Percentiles rank a stretch among this genome's conserved stretches.
phyloP scores from a whole-genome alignment of 2,329 filamentous ascomycete species.

The Nigrospora osmanthi region DNA sequence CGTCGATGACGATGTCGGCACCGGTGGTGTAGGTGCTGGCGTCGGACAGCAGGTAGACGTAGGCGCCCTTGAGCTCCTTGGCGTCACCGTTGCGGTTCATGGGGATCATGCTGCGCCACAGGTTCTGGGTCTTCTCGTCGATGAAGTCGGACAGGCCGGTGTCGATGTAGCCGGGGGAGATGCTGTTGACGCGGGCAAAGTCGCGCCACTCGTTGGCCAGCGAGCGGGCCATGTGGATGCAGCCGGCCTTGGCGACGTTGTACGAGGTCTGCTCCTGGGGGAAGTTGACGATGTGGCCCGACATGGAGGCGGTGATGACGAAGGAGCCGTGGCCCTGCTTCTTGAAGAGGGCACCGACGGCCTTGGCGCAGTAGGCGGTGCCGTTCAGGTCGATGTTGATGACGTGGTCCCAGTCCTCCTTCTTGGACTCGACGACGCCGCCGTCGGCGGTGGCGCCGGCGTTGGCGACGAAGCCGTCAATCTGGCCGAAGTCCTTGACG shows the following conservation, averaged over 20 bases:
- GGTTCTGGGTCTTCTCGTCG: constrained; percentile 18
- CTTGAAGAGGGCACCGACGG: constrained; percentile 51
- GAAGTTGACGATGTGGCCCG: constrained; percentile 57
- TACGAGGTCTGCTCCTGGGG: constrained; percentile 57
- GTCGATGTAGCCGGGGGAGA: constrained; percentile 55
- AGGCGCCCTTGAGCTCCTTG: constrained; percentile 63
- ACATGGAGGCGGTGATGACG: constrained; percentile 59
- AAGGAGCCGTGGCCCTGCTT: constrained; percentile 54
- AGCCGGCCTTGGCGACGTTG: constrained; percentile 50
- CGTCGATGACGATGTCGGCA: constrained; percentile 40
- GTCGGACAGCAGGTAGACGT: constrained; percentile 59
- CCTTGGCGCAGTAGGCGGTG: constrained; percentile 58
- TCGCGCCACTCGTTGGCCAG: constrained; percentile 55
- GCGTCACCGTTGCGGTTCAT: constrained; percentile 48
- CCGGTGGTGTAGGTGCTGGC: constrained; percentile 59
- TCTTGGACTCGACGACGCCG: constrained; percentile 44
- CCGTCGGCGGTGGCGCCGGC: constrained; percentile 53
- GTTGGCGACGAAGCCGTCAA: constrained; percentile 71
- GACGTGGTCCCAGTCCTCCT: constrained; percentile 50
- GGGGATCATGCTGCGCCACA: constrained; percentile 23
- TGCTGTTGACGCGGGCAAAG: constrained; percentile 52
- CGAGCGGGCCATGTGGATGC: constrained; percentile 29
- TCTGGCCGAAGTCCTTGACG: constrained; percentile 63
- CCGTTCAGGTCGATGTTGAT: constrained; percentile 54
- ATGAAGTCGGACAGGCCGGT: constrained; percentile 35